Evolutionary conservation across 805 yeast genomes (phyloP).

Genomic region (Yamadazyma kitorensis): DNA sequence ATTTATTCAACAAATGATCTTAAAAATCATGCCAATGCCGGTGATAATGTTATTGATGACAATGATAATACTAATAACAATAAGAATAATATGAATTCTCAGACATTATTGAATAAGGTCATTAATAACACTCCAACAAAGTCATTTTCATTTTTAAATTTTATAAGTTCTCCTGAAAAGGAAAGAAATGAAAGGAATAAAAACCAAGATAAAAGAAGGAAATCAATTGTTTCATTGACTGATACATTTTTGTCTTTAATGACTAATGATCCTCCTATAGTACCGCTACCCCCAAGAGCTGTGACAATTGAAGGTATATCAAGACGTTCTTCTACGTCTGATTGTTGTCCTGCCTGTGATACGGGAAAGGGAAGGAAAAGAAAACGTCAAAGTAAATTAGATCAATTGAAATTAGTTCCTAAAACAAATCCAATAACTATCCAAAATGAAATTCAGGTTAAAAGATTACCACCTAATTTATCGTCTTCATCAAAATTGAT

Average conservation of each 20-base stretch:
- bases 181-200: neutral
- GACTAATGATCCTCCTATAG: constrained; percentile 3
- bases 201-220: neutral
- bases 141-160: constrained; percentile 16
- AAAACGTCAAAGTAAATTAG: constrained; percentile 9
- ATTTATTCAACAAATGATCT: constrained; percentile 17
- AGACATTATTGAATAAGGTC: constrained; percentile 14
- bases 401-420: constrained; percentile 12
- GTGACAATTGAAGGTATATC: constrained; percentile 3
- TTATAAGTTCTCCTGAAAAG: constrained; percentile 17
- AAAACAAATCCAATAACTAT: constrained; percentile 22
- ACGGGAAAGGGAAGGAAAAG: neutral
- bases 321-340: neutral
- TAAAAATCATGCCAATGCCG: neutral
- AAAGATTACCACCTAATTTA: constrained; percentile 26
- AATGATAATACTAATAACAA: too few species aligned
- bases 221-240: constrained; percentile 24
- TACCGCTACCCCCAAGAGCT: constrained; percentile 3
- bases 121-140: constrained; percentile 6
- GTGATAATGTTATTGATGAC: constrained; percentile 1
- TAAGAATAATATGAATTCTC: constrained; percentile 16
- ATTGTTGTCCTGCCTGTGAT: neutral
- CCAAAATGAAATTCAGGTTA: constrained; percentile 25
- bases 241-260: constrained; percentile 19
- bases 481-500: constrained; percentile 33